Percentiles rank a stretch among this genome's conserved stretches.
These are phyloP conservation scores for Didymella arachidicola DNA, from an alignment of 2,329 filamentous ascomycete species.

Conservation along the genomic window DNA sequence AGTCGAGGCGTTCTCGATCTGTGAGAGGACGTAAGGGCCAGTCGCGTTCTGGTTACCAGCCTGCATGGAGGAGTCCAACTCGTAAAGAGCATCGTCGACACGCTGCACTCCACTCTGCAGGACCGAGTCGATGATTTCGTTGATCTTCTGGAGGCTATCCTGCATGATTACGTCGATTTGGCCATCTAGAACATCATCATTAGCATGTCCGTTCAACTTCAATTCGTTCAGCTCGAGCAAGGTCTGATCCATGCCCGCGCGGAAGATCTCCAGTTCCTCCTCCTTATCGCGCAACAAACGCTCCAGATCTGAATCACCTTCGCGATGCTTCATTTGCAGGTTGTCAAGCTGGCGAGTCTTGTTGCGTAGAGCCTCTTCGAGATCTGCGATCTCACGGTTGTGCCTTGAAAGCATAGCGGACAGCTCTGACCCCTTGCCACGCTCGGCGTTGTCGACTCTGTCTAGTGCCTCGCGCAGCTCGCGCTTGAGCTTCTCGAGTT, in stretches of 20 bases:
- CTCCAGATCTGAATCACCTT: conserved; percentile 86
- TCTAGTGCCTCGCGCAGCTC: conserved; percentile 93
- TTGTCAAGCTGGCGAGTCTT: conserved; percentile 91
- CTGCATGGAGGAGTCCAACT: conserved; percentile 97
- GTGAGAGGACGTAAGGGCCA: conserved; percentile 90
- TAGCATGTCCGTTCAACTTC: conserved; percentile 67
- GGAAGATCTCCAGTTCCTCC: conserved; percentile 97
- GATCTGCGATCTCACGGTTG: conserved; percentile 94
- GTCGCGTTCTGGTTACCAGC: conserved; percentile 98
- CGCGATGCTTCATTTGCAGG: conserved; percentile 75
- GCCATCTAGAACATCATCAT: conserved; percentile 82
- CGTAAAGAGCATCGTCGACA: conserved; percentile 95
- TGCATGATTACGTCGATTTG: conserved; percentile 91
- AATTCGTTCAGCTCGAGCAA: conserved; percentile 91
- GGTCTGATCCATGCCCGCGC: conserved; percentile 96
- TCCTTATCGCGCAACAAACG: conserved; percentile 90
- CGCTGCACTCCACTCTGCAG: conserved; percentile 90
- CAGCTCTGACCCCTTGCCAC: conserved; percentile 91
- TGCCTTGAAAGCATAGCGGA: conserved; percentile 95
- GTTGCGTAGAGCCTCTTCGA: conserved; percentile 87
- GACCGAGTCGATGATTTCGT: conserved; percentile 96
- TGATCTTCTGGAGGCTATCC: conserved; percentile 88
- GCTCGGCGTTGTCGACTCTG: conserved; percentile 88
- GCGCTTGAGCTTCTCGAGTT: conserved; percentile 91
- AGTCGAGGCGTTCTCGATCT: conserved; percentile 94